Conservation (phyloP, 2,329 filamentous ascomycete species). For the Hypoxylon sp. region DNA sequence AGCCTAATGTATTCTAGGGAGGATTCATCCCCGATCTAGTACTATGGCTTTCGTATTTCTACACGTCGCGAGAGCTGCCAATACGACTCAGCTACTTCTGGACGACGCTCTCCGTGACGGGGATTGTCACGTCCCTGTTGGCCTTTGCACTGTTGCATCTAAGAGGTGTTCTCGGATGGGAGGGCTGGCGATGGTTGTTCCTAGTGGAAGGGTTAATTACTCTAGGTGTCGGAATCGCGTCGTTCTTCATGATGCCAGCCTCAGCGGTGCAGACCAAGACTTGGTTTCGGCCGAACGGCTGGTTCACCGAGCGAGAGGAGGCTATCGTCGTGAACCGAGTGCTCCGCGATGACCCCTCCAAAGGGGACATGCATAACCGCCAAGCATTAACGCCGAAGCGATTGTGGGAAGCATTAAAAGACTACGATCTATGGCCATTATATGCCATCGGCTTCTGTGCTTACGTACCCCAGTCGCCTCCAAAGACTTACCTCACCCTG, state of each 20-base stretch:
- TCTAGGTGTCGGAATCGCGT: constrained; percentile 56
- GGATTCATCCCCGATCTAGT: constrained; percentile 49
- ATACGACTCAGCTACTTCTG: constrained; percentile 53
- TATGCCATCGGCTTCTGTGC: constrained; percentile 59
- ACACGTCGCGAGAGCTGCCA: constrained; percentile 49
- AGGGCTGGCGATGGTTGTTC: constrained; percentile 60
- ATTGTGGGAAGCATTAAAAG: constrained; percentile 59
- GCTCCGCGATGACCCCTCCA: constrained; percentile 65
- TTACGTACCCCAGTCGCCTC: constrained; percentile 59
- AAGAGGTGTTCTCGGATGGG: constrained; percentile 49
- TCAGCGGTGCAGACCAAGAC: constrained; percentile 58
- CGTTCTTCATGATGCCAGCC: constrained; percentile 63
- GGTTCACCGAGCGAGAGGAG: constrained; percentile 66
- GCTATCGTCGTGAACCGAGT: constrained; percentile 66
- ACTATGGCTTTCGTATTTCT: constrained; percentile 48
- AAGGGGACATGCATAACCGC: constrained; percentile 67
- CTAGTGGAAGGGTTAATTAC: constrained; percentile 66
- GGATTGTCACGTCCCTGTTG: constrained; percentile 48
- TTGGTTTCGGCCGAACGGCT: constrained; percentile 60
- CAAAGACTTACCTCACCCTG: constrained; percentile 60
- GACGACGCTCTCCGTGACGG: constrained; percentile 47
- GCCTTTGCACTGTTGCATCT: constrained; percentile 51
- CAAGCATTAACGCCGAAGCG: constrained; percentile 58
- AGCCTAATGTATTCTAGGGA: constrained; percentile 38
- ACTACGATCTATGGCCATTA: constrained; percentile 66